Conservation (phyloP, 108 stramenopile genomes). For the Asterionellopsis glacialis region DNA sequence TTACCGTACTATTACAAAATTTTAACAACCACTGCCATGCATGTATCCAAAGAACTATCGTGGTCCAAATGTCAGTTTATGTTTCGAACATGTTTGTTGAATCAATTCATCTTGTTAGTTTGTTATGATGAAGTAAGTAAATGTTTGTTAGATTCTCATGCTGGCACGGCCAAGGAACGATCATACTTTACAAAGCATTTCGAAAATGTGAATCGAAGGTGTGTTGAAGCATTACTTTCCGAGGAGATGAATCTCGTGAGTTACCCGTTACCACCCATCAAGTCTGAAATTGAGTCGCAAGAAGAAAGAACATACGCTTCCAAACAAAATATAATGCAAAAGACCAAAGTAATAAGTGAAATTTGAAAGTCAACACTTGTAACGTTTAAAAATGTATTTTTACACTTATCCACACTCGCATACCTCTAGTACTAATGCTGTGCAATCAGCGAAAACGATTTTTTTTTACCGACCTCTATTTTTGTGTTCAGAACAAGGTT, state of each 20-base stretch:
- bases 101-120: conserved; percentile 21
- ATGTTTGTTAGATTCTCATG: conserved; percentile 2
- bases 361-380: too few species aligned
- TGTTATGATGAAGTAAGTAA: conserved; percentile 19
- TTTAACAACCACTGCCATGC: background rate
- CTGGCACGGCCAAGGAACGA: background rate
- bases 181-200: conserved; percentile 1
- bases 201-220: background rate
- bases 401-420: too few species aligned
- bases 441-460: too few species aligned
- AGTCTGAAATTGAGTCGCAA: background rate
- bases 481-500: too few species aligned
- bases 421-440: too few species aligned
- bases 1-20: background rate
- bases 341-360: too few species aligned
- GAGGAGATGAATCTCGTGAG: background rate
- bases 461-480: too few species aligned
- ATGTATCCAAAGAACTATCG: conserved; percentile 6
- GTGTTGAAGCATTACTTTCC: background rate
- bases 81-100: conserved; percentile 23
- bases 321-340: too few species aligned
- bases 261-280: background rate
- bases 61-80: conserved; percentile 12
- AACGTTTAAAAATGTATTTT: too few species aligned
- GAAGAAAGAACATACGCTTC: too few species aligned